phyloP scores from a whole-genome alignment of 768 basidiomycete species.

The Melanogaster broomeanus region DNA sequence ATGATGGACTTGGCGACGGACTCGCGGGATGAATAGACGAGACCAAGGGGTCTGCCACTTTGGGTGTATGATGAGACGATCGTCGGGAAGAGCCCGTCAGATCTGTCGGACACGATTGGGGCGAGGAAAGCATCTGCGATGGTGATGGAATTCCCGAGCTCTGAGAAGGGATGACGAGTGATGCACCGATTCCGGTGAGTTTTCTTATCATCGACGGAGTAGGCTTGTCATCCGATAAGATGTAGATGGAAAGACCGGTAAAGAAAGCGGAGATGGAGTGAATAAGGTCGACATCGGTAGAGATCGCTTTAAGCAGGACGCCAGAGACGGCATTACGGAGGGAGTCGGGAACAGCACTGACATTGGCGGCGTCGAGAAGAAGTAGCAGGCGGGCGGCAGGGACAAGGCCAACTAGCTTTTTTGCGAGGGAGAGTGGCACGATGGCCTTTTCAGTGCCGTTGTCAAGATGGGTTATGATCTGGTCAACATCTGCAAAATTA shows the following conservation, averaged over 20 bases:
- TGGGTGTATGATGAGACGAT: conserved; percentile 73
- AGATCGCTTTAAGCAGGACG: conserved; percentile 74
- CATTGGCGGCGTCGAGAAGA: conserved; percentile 71
- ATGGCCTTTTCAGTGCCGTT: conserved; percentile 80
- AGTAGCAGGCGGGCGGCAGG: conserved; percentile 75
- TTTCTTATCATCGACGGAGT: conserved; percentile 62
- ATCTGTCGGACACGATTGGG: conserved; percentile 78
- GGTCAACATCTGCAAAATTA: conserved; percentile 47
- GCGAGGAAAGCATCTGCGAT: conserved; percentile 87
- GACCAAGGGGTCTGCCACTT: conserved; percentile 77
- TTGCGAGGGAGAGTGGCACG: conserved; percentile 64
- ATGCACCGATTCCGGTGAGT: conserved; percentile 57
- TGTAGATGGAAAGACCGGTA: conserved; percentile 58
- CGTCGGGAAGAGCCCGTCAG: conserved; percentile 92
- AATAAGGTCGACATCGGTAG: conserved; percentile 74
- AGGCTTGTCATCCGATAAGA: conserved; percentile 56
- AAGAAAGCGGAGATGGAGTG: conserved; percentile 79
- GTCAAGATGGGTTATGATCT: conserved; percentile 69
- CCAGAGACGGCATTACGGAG: conserved; percentile 75
- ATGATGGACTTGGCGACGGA: conserved; percentile 86
- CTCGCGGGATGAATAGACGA: conserved; percentile 91
- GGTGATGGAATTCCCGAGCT: conserved; percentile 65
- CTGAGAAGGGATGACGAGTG: conserved; percentile 69
- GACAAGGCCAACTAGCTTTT: conserved; percentile 64
- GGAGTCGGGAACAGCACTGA: conserved; percentile 74